Conservation (phyloP, 495 filamentous ascomycete genomes). For the Talaromyces wortmannii region DNA sequence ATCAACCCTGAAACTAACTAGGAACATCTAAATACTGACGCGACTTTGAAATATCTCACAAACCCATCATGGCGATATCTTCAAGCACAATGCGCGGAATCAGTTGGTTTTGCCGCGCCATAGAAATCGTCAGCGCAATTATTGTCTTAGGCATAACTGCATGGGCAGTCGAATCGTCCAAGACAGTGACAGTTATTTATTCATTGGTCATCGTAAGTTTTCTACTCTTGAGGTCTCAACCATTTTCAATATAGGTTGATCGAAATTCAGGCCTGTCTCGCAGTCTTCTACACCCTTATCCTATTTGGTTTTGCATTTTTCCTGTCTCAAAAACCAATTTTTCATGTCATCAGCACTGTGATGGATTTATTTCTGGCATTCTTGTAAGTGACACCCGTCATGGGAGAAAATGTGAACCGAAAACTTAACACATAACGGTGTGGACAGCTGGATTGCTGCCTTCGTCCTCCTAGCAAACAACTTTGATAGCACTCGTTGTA, state of each 20-base stretch:
- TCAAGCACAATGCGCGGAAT: background rate
- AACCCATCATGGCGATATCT: background rate
- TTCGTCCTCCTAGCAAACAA: conserved; percentile 15
- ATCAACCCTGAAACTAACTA: background rate
- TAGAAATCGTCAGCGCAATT: conserved; percentile 11
- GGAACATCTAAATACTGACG: background rate
- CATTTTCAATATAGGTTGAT: conserved; percentile 6
- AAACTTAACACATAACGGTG: background rate
- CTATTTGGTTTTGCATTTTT: background rate
- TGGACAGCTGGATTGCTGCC: conserved; percentile 13
- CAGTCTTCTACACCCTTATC: background rate
- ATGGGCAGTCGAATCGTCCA: conserved; percentile 11
- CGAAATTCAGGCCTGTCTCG: background rate
- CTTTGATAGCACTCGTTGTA: conserved; percentile 12
- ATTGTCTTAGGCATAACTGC: conserved; percentile 15
- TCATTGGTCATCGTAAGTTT: conserved; percentile 11
- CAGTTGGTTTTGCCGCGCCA: background rate
- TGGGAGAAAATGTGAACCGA: conserved; percentile 9
- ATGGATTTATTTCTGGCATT: conserved; percentile 10
- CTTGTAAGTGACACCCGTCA: conserved; percentile 6
- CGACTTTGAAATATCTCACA: background rate
- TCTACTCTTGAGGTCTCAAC: conserved; percentile 2
- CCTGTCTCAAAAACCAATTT: background rate
- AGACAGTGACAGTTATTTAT: conserved; percentile 15
- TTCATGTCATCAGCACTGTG: background rate